Percentiles rank a stretch among this genome's conserved stretches.
phyloP scores from a whole-genome alignment of 192 early-diverging fungal species.

The Obelidium mucronatum region DNA sequence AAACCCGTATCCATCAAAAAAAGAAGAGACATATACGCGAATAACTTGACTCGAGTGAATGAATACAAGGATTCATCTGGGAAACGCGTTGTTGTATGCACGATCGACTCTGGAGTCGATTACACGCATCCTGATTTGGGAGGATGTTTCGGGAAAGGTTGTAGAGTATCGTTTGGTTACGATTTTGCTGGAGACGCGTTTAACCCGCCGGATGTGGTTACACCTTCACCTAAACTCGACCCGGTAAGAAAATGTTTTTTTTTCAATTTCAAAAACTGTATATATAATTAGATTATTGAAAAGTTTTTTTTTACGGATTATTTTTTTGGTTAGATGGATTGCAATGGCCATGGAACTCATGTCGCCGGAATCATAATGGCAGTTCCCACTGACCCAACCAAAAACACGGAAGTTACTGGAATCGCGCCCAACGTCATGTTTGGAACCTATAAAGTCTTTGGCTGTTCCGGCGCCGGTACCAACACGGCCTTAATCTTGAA shows the following conservation, averaged over 20 bases:
- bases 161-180: conserved; percentile 44
- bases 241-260: background rate
- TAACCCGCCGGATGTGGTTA: conserved; percentile 27
- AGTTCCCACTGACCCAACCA: conserved; percentile 12
- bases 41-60: background rate
- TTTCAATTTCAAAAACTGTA: too few relatives aligned
- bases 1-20: background rate
- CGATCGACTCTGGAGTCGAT: conserved; percentile 61
- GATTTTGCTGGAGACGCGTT: conserved; percentile 55
- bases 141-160: conserved; percentile 47
- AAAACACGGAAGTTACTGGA: too few relatives aligned
- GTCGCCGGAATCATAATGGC: conserved; percentile 55
- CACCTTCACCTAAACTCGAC: conserved; percentile 49
- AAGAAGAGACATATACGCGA: background rate
- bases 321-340: conserved; percentile 12
- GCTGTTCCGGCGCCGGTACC: conserved; percentile 70
- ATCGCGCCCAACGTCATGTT: conserved; percentile 84
- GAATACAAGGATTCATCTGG: conserved; percentile 41
- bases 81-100: conserved; percentile 56
- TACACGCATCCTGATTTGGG: conserved; percentile 62
- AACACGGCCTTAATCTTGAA: conserved; percentile 80
- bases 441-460: conserved; percentile 81
- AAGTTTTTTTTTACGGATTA: background rate
- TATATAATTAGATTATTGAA: too few relatives aligned
- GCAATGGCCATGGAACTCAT: conserved; percentile 58